Base-by-base conservation (phyloP, 495 filamentous ascomycete species). In the Hyaloscypha hepaticicola region DNA sequence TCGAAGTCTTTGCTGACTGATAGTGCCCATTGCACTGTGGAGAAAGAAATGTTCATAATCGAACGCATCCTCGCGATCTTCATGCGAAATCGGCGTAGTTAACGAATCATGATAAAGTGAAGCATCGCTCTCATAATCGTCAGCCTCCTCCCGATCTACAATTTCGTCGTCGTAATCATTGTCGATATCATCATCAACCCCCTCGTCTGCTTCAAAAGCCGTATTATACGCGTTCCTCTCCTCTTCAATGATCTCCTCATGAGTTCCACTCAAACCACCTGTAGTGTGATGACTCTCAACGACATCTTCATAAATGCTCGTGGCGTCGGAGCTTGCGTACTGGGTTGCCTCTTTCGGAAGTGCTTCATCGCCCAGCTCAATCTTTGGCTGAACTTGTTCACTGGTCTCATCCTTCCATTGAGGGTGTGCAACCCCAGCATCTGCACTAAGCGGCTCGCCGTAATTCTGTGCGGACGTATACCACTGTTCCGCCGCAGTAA, bases 11-110 rank as follows among this genome's bases (percentile, higher is more conserved):
- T 77, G 74, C 63, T 76, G 76, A 64, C 77, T 80, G 69, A 88
- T 78, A 53, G 82, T 90, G n/a, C 91, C 91, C 82, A 96, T 85
- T 19, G 91, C 90, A 70, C 89, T 93, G 72, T 96, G 92, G 12
- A 97, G 82, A 75, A 96, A 96, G 76, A 96, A 96, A 70, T 96
- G 85, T 71, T 98, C 91, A 67, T 99, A 99, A 73, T 97, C 95
- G 74, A 99, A 99, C 7, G 95, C 95, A 73, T 99, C 95, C 68
- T 93, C 89, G 19, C 95, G 90, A 74, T 98, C 94, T 77, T 99
- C 95, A 71, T 99, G 95, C 5, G 82, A 84, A 14, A 85, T 72
- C 33, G 76, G 78, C 41, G 76, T 76, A 59, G 81, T 77, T 27
- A 80, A 66, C 3, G 81, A 74, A 63, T 89, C 87, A 70, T 86